Percentiles rank a stretch among this genome's conserved stretches.
Conservation (phyloP, 1,284 basidiomycete genomes). For the Hemileia vastatrix region DNA sequence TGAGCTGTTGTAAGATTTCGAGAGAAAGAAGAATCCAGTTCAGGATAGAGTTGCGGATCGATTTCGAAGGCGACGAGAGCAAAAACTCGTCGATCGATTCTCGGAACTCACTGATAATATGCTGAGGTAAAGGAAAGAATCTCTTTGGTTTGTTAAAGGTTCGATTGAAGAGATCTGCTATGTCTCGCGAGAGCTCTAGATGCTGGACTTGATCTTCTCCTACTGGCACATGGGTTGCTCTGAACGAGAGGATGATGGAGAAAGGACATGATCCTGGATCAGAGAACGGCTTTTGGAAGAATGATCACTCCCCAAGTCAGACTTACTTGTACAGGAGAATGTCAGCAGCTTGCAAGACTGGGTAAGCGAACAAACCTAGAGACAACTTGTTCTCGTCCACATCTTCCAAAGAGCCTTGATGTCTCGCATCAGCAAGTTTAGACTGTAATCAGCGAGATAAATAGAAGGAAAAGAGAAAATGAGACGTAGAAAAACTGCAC, state of each 20-base stretch:
- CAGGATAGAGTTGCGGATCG: not conserved
- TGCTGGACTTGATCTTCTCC: conserved; percentile 94
- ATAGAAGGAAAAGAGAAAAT: too few species aligned
- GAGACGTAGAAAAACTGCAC: not conserved
- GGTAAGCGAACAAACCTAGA: conserved; percentile 79
- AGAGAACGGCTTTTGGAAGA: too few species aligned
- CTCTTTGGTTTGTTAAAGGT: conserved; percentile 47
- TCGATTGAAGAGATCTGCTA: conserved; percentile 73
- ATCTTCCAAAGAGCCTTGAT: conserved; percentile 62
- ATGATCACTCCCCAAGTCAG: too few species aligned
- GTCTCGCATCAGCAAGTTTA: conserved; percentile 62
- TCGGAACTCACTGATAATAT: conserved; percentile 63
- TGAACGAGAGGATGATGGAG: conserved; percentile 73
- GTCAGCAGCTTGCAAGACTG: conserved; percentile 85
- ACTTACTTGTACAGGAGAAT: conserved; percentile 72
- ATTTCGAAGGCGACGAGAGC: not conserved
- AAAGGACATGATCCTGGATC: too few species aligned
- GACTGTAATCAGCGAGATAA: conserved; percentile 49
- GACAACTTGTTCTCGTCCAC: conserved; percentile 72
- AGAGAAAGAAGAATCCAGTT: not conserved
- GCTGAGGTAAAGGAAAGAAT: conserved; percentile 63
- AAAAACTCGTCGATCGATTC: too few species aligned
- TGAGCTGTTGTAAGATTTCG: conserved; percentile 52
- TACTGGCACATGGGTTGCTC: conserved; percentile 81
- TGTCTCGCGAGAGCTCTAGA: conserved; percentile 72